phyloP scores from a whole-genome alignment of 179 eudicot species.

The Actinidia arguta region DNA sequence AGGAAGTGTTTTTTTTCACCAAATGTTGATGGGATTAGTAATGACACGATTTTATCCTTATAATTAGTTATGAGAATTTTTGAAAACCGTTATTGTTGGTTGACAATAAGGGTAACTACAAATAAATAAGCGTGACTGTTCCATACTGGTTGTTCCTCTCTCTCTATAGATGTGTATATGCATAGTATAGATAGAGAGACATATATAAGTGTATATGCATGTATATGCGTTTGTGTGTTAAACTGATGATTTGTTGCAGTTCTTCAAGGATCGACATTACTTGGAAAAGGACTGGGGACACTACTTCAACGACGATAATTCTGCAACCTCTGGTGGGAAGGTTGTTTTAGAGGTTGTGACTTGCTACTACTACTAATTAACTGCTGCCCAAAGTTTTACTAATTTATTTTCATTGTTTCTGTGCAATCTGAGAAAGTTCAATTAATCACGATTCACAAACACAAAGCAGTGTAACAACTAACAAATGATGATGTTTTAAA shows the following conservation, averaged over 20 bases:
- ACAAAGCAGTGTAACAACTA: background rate
- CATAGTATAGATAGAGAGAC: no score
- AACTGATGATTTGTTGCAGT: slow-evolving; percentile 29
- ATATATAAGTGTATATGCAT: background rate
- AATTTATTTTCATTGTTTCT: background rate
- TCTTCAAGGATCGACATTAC: slow-evolving; percentile 62
- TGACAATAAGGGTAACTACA: no score
- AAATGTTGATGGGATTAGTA: no score
- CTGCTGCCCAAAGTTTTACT: background rate
- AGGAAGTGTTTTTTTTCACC: no score
- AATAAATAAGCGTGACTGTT: no score
- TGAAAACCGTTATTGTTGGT: no score
- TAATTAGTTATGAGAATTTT: no score
- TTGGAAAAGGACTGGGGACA: slow-evolving; percentile 61
- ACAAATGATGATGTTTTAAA: background rate
- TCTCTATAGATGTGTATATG: background rate
- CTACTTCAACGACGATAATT: slow-evolving; percentile 31
- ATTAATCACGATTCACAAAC: background rate
- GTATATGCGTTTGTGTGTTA: background rate
- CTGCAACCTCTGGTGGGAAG: slow-evolving; percentile 31
- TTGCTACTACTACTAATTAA: background rate
- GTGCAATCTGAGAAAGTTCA: background rate
- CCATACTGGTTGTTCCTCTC: background rate
- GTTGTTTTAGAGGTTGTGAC: slow-evolving; percentile 48
- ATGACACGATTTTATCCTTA: no score